These are phyloP conservation scores for Strigomonas galati DNA, from an alignment of 208 protist genomes.

Conservation along the genomic window DNA sequence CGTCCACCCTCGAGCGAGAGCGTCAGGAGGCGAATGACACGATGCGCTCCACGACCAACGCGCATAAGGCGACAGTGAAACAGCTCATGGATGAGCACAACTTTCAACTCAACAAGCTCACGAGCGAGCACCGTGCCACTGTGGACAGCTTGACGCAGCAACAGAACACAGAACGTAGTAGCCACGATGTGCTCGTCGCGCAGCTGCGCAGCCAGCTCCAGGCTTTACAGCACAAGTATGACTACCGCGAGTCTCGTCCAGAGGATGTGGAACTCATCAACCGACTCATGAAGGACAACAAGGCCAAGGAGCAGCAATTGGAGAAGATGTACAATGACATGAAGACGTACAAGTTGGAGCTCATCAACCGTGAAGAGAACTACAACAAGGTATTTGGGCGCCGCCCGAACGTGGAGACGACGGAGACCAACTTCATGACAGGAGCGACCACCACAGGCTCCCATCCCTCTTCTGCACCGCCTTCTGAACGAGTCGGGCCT, in stretches of 20 bases:
- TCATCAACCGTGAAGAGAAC: constrained; percentile 93
- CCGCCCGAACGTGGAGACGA: constrained; percentile 33
- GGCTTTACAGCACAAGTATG: constrained; percentile 85
- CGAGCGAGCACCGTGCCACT: constrained; percentile 33
- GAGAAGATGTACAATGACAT: constrained; percentile 86
- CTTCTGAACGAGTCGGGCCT: neutral
- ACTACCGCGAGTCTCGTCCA: constrained; percentile 84
- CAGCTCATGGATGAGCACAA: constrained; percentile 27
- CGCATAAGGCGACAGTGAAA: constrained; percentile 27
- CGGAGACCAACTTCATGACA: neutral
- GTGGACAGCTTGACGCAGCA: constrained; percentile 54
- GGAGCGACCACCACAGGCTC: neutral
- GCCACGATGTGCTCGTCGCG: constrained; percentile 29
- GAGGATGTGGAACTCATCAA: constrained; percentile 91
- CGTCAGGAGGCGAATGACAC: constrained; percentile 17
- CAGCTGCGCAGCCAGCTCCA: constrained; percentile 41
- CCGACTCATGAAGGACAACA: constrained; percentile 67
- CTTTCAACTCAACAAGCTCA: constrained; percentile 27
- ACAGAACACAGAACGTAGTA: constrained; percentile 30
- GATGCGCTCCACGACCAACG: constrained; percentile 16
- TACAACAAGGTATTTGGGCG: constrained; percentile 94
- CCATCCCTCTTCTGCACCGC: constrained; percentile 9
- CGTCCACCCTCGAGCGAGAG: constrained; percentile 26
- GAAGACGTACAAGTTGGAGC: constrained; percentile 92
- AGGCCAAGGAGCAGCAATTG: constrained; percentile 67